These are phyloP conservation scores for Gracilaria domingensis DNA, from an alignment of 23 red algal species.

Conservation along the genomic window DNA sequence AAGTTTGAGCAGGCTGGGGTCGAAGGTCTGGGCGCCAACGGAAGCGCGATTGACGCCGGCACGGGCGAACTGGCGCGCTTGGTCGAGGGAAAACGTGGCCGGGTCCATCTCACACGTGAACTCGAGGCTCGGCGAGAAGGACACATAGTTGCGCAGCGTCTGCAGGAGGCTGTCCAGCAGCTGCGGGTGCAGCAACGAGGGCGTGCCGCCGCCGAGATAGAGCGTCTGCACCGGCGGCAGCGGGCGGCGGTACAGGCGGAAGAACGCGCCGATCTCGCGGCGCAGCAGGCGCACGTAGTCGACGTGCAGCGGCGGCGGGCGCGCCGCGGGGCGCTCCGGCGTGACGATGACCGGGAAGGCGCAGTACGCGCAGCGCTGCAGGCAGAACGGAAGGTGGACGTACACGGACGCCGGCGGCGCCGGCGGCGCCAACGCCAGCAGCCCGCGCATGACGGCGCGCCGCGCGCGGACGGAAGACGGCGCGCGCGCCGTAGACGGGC, in stretches of 20 bases:
- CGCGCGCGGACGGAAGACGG: background rate
- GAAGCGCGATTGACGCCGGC: constrained; percentile 90
- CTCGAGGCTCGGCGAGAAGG: constrained; percentile 67
- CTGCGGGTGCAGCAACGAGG: constrained; percentile 72
- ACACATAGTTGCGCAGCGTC: constrained; percentile 42
- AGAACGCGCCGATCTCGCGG: constrained; percentile 63
- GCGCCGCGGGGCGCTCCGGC: constrained; percentile 19
- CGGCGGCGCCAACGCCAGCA: background rate
- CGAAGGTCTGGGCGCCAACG: constrained; percentile 89
- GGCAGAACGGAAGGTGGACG: constrained; percentile 97
- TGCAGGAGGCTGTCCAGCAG: constrained; percentile 54
- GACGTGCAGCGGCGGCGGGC: constrained; percentile 44
- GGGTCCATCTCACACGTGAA: constrained; percentile 98
- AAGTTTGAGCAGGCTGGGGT: constrained; percentile 63
- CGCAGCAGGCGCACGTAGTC: constrained; percentile 69
- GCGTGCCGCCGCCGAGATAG: constrained; percentile 97
- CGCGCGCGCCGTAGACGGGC: no score
- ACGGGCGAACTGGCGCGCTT: constrained; percentile 42
- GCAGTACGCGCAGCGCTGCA: constrained; percentile 95
- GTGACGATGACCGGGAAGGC: constrained; percentile 89
- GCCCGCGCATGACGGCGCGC: constrained; percentile 3
- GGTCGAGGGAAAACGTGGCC: constrained; percentile 72
- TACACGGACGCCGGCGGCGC: constrained; percentile 70
- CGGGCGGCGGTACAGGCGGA: constrained; percentile 4
- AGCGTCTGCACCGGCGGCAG: constrained; percentile 72